A percentile compares a stretch with the other conserved stretches of the same genome.
Conservation (phyloP, 2,329 filamentous ascomycete genomes). For the Canariomyces notabilis region DNA sequence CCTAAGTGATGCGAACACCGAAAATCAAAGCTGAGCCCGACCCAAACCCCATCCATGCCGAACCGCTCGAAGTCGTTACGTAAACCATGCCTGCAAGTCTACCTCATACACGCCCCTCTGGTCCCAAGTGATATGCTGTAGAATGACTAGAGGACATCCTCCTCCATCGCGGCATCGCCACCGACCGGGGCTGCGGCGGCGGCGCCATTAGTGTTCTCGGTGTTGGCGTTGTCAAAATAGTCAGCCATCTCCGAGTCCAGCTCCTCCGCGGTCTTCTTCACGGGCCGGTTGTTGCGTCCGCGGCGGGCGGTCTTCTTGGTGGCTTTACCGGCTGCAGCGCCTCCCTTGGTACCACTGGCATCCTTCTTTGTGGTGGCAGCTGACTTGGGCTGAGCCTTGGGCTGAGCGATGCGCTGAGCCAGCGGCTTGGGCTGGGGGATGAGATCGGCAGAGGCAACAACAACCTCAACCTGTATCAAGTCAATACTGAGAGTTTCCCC, state of each 20-base stretch:
- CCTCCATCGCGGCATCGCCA: slow-evolving; percentile 61
- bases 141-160: slow-evolving; percentile 50
- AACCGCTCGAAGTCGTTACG: slow-evolving; percentile 3
- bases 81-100: not conserved
- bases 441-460: slow-evolving; percentile 70
- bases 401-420: slow-evolving; percentile 73
- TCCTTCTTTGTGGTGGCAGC: slow-evolving; percentile 69
- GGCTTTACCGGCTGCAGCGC: slow-evolving; percentile 34
- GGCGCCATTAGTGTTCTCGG: slow-evolving; percentile 35
- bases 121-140: not conserved
- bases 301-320: slow-evolving; percentile 45
- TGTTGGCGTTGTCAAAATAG: slow-evolving; percentile 63
- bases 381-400: slow-evolving; percentile 75
- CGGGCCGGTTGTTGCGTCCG: slow-evolving; percentile 58
- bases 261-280: slow-evolving; percentile 90
- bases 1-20: slow-evolving; percentile 10
- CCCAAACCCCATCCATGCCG: slow-evolving; percentile 1
- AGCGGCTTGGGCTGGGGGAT: slow-evolving; percentile 64
- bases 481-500: slow-evolving; percentile 10
- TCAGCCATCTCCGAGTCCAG: slow-evolving; percentile 97
- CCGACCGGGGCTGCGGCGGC: slow-evolving; percentile 35
- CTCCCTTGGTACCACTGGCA: slow-evolving; percentile 41
- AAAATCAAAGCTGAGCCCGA: slow-evolving; percentile 10
- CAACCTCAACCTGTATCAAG: slow-evolving; percentile 87
- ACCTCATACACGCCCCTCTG: not conserved